phyloP scores from a whole-genome alignment of 2,329 filamentous ascomycete species.

The Diplodia mutila region DNA sequence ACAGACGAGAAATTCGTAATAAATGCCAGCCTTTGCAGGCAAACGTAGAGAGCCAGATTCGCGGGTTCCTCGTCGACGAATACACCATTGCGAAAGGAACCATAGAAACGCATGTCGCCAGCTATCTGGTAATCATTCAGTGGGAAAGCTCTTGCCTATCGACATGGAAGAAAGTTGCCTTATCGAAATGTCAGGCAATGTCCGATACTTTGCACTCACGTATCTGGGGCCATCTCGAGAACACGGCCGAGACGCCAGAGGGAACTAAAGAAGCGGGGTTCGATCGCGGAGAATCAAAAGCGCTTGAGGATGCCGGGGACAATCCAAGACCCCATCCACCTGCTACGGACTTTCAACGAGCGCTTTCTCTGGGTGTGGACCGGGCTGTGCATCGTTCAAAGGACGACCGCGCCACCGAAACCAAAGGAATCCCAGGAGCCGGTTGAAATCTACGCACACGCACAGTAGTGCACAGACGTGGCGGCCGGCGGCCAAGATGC shows the following conservation, averaged over 20 bases:
- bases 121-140: too few species aligned
- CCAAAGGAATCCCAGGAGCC: neutral
- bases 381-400: conserved; percentile 25
- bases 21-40: too few species aligned
- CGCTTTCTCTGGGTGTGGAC: conserved; percentile 27
- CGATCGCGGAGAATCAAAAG: neutral
- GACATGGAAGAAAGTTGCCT: neutral
- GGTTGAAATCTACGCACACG: conserved; percentile 15
- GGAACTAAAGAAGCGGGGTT: neutral
- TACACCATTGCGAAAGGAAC: too few species aligned
- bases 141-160: neutral
- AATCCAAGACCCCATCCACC: neutral
- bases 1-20: too few species aligned
- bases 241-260: neutral
- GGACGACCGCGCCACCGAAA: conserved; percentile 8
- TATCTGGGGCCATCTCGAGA: neutral
- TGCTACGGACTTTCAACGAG: neutral
- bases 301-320: neutral
- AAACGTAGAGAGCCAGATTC: too few species aligned
- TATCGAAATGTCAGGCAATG: neutral
- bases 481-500: neutral
- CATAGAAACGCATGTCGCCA: too few species aligned
- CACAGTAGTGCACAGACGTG: conserved; percentile 18
- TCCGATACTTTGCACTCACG: neutral
- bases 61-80: too few species aligned